Conservation (phyloP, 208 protist genomes). For the Trypanosoma cruzi region DNA sequence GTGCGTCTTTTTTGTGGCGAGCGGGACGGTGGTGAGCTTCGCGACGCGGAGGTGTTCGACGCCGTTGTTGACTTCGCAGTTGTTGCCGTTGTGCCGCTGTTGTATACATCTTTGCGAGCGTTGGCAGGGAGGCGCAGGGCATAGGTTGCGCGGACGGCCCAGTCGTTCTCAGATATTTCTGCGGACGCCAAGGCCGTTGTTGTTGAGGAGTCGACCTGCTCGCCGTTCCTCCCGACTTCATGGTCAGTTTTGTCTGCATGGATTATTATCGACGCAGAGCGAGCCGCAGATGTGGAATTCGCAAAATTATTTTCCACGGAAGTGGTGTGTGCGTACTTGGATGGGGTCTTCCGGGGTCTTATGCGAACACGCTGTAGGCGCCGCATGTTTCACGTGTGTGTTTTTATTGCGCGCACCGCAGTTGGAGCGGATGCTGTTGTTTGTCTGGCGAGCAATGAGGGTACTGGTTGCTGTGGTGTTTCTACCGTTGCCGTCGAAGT, state of each 20-base stretch:
- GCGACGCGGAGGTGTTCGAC: constrained; percentile 18
- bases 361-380: constrained; percentile 20
- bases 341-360: constrained; percentile 1
- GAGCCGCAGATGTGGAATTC: constrained; percentile 33
- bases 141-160: constrained; percentile 33
- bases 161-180: constrained; percentile 21
- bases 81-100: constrained; percentile 34
- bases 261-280: constrained; percentile 28
- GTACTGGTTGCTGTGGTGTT: not conserved
- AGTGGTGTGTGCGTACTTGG: constrained; percentile 19
- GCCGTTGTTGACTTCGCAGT: constrained; percentile 28
- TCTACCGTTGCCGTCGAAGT: not conserved
- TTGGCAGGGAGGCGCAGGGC: constrained; percentile 29
- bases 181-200: constrained; percentile 24
- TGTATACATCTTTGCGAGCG: constrained; percentile 36
- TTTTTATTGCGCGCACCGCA: constrained; percentile 28
- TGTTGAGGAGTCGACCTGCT: not conserved
- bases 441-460: constrained; percentile 2
- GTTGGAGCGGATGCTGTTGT: constrained; percentile 11
- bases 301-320: constrained; percentile 27
- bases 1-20: constrained; percentile 15
- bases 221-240: constrained; percentile 25
- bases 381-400: constrained; percentile 16
- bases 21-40: not conserved
- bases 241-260: constrained; percentile 4